These are phyloP conservation scores for Gyromitra esculenta DNA, from an alignment of 2,329 filamentous ascomycete species.

Conservation along the genomic window DNA sequence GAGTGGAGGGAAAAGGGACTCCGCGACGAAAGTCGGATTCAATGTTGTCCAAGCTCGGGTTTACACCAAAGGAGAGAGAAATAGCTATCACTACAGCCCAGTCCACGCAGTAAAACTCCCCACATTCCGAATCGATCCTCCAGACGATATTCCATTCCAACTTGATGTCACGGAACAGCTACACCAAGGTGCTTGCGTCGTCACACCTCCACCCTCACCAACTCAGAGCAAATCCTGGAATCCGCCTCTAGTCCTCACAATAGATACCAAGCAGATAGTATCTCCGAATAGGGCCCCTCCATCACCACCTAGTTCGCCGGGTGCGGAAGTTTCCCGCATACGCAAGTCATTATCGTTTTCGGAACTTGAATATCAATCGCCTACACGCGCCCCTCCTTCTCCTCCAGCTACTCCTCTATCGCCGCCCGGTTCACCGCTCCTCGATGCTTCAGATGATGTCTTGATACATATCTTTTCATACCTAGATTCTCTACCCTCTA, in stretches of 20 bases:
- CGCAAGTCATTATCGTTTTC: not conserved
- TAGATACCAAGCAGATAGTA: conserved; percentile 26
- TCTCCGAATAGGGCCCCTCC: conserved; percentile 14
- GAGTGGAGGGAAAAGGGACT: not conserved
- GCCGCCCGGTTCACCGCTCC: conserved; percentile 22
- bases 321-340: not conserved
- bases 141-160: conserved; percentile 47
- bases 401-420: conserved; percentile 14
- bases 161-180: conserved; percentile 26
- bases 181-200: not conserved
- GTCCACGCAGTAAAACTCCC: conserved; percentile 23
- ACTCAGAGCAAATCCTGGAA: conserved; percentile 11
- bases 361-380: conserved; percentile 29
- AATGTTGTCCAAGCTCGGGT: conserved; percentile 44
- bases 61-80: conserved; percentile 47
- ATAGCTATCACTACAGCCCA: conserved; percentile 45
- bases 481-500: conserved; percentile 27
- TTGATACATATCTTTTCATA: conserved; percentile 39
- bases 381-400: conserved; percentile 37
- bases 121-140: conserved; percentile 38
- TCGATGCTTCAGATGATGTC: conserved; percentile 38
- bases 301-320: conserved; percentile 40
- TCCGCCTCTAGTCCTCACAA: conserved; percentile 20
- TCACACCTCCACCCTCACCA: conserved; percentile 32
- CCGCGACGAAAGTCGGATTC: conserved; percentile 20